Base-by-base conservation (phyloP, 139 green algal genomes). In the Yamagishiella unicocca region DNA sequence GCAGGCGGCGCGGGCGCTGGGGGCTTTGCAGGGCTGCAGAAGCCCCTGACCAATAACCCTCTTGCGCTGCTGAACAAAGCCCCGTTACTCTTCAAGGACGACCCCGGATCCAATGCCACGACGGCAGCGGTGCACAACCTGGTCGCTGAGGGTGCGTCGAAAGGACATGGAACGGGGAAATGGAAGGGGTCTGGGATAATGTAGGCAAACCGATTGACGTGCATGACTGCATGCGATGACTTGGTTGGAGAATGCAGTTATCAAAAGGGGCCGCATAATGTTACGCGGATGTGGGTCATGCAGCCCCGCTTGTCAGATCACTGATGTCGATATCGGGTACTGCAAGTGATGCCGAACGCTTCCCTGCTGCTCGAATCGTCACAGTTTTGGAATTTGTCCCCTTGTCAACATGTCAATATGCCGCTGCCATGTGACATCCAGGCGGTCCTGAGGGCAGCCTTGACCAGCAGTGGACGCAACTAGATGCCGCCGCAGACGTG, bases 381-480 rank as follows among this genome's bases (percentile, higher is more conserved):
- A n/a, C n/a, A n/a, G n/a, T n/a, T n/a, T n/a, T n/a, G n/a, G n/a
- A n/a, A n/a, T n/a, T 31, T 68, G 58, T 19, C 21, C 58, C 21
- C 64, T 6, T 40, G 7, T 21, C 22, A 43, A 31, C 50, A 61
- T 12, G 14, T 61, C 14, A 12, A 12, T 61, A 17, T 61, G 14
- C 50, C 17, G 50, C 50, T 17, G 50, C 50, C 17, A 12, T 25
- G 12, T 12, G 50, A 17, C 14, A 61, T n/a, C 29, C 81, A 91
- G 90, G 85, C 9, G 73, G 73, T 8, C 37, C 76, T 37, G 92
- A 96, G 75, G 88, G 88, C 2, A 40, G 22, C 1, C 55, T 93
- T n/a, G 89, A 95, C 71, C 74, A 91, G 80, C 92, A 97, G 89
- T 96, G 93, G 91, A 25, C 38, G n/a, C 40, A 86, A 55, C 74